Conservation (phyloP, 2,329 filamentous ascomycete genomes). For the Alternaria sp. region DNA sequence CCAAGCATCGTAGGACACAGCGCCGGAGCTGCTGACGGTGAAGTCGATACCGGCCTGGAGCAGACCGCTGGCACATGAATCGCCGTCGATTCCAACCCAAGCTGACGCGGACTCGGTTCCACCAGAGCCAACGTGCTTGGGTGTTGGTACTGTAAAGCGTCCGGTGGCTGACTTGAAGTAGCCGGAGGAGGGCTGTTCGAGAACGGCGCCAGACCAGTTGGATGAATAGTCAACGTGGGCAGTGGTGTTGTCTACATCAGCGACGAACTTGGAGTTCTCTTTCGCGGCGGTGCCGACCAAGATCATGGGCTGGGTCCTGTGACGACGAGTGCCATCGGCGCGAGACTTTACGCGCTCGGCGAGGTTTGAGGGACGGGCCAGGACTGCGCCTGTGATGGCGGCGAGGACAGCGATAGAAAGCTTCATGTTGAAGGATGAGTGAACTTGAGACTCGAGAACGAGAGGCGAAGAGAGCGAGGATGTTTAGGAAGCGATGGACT, state of each 20-base stretch:
- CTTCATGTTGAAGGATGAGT: conserved; percentile 17
- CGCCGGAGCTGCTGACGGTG: conserved; percentile 46
- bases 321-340: conserved; percentile 22
- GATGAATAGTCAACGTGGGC: conserved; percentile 60
- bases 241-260: conserved; percentile 43
- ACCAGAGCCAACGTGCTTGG: conserved; percentile 51
- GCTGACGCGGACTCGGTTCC: conserved; percentile 59
- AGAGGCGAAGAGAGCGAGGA: not conserved
- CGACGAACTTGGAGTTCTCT: conserved; percentile 16
- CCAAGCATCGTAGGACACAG: conserved; percentile 63
- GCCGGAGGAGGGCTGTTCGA: conserved; percentile 49
- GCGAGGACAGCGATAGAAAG: conserved; percentile 20
- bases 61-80: conserved; percentile 63
- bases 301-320: conserved; percentile 25
- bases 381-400: conserved; percentile 19
- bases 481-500: not conserved
- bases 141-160: conserved; percentile 62
- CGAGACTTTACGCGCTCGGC: conserved; percentile 26
- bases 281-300: conserved; percentile 22
- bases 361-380: conserved; percentile 25
- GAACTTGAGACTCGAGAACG: not conserved
- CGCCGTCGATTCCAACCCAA: conserved; percentile 70
- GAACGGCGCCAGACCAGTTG: conserved; percentile 69
- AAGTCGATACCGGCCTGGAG: conserved; percentile 68
- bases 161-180: conserved; percentile 63